phyloP scores from a whole-genome alignment of 352 stramenopile species.

The Pythium dissotocum region DNA sequence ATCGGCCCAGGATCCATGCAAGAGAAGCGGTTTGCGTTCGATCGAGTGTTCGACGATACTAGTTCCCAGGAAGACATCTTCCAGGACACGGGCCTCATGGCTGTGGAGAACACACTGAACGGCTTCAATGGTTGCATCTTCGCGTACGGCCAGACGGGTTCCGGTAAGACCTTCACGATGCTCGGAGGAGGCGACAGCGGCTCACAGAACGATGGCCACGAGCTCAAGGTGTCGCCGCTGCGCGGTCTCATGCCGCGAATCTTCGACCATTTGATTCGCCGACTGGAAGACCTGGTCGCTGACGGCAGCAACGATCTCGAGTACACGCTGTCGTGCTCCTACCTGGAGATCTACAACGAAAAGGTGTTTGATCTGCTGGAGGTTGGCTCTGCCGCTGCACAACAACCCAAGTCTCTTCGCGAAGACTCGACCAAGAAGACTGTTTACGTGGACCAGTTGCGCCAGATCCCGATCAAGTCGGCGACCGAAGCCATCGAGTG shows the following conservation, averaged over 20 bases:
- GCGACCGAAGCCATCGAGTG: conserved; percentile 71
- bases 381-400: conserved; percentile 38
- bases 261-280: conserved; percentile 79
- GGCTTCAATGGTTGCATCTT: conserved; percentile 91
- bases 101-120: conserved; percentile 81
- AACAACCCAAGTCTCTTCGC: conserved; percentile 67
- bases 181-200: conserved; percentile 41
- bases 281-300: conserved; percentile 42
- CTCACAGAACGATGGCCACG: conserved; percentile 33
- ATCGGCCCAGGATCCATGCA: conserved; percentile 60
- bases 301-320: conserved; percentile 52
- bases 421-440: conserved; percentile 72
- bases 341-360: conserved; percentile 92
- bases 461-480: conserved; percentile 61
- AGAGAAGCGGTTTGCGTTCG: conserved; percentile 85
- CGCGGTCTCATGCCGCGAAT: conserved; percentile 83
- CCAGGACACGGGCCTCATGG: conserved; percentile 62
- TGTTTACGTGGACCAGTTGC: conserved; percentile 82
- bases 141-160: conserved; percentile 88
- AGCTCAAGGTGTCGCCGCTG: conserved; percentile 48
- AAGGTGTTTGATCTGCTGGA: conserved; percentile 89
- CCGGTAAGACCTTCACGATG: conserved; percentile 90
- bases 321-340: conserved; percentile 79
- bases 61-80: conserved; percentile 84
- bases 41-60: conserved; percentile 72